These are phyloP conservation scores for Monilinia polystroma DNA, from an alignment of 2,329 filamentous ascomycete genomes.

Conservation along the genomic window DNA sequence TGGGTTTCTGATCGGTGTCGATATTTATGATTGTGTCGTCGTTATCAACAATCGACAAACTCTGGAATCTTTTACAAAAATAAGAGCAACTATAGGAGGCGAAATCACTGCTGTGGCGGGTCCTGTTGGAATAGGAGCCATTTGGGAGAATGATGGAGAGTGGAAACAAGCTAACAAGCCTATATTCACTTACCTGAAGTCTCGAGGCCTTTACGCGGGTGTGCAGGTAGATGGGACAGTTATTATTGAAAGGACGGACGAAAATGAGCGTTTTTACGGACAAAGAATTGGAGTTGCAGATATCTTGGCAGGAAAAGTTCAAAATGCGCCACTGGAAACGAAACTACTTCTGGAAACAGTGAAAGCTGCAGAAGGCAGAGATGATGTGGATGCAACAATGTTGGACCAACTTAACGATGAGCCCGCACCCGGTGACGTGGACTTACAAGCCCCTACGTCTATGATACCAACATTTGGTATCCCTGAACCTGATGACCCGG, in stretches of 20 bases:
- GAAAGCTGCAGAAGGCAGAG: constrained; percentile 82
- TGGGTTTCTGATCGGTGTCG: constrained; percentile 85
- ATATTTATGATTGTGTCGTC: constrained; percentile 93
- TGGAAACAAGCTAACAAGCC: constrained; percentile 61
- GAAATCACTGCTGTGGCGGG: constrained; percentile 76
- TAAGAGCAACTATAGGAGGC: constrained; percentile 76
- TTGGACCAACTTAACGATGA: constrained; percentile 63
- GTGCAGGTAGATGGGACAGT: constrained; percentile 85
- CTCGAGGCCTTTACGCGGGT: constrained; percentile 82
- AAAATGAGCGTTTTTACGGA: constrained; percentile 84
- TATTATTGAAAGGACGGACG: constrained; percentile 80
- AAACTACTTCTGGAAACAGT: constrained; percentile 65
- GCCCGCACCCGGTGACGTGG: constrained; percentile 74
- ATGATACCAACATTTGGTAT: constrained; percentile 66
- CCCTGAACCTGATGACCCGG: constrained; percentile 76
- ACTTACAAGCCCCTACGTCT: constrained; percentile 47
- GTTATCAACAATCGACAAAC: constrained; percentile 86
- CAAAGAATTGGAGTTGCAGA: constrained; percentile 60
- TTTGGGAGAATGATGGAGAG: constrained; percentile 39
- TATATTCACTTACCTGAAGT: constrained; percentile 85
- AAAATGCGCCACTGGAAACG: constrained; percentile 42
- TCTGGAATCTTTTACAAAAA: constrained; percentile 76
- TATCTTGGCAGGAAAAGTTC: constrained; percentile 50
- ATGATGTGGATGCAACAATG: constrained; percentile 66
- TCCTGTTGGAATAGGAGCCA: constrained; percentile 60